Evolutionary conservation across 2,329 filamentous ascomycete genomes (phyloP).

Genomic region (Clarireedia paspali): DNA sequence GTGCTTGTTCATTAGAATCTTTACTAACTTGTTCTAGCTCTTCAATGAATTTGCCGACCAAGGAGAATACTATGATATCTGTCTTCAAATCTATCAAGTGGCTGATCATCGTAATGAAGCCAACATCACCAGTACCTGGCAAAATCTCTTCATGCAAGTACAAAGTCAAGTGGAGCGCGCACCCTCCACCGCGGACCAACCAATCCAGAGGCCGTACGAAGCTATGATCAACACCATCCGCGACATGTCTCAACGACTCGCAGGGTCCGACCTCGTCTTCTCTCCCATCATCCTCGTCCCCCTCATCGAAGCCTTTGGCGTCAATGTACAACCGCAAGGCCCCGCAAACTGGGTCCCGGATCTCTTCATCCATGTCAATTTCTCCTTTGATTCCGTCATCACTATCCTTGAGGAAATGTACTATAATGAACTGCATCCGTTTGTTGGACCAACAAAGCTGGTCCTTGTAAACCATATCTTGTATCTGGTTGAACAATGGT

Average conservation of each 20-base stretch:
- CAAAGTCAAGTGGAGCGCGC: constrained; percentile 40
- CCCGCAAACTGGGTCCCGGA: constrained; percentile 41
- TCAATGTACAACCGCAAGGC: constrained; percentile 48
- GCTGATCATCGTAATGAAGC: constrained; percentile 85
- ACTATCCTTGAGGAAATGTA: constrained; percentile 57
- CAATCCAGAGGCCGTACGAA: constrained; percentile 58
- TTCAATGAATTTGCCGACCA: constrained; percentile 89
- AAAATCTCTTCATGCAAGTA: constrained; percentile 66
- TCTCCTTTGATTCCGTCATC: constrained; percentile 54
- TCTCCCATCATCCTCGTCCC: constrained; percentile 53
- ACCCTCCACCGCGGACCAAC: constrained; percentile 21
- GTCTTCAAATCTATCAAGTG: constrained; percentile 82
- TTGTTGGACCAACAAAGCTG: constrained; percentile 47
- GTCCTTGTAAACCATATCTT: constrained; percentile 54
- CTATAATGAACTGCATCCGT: constrained; percentile 59
- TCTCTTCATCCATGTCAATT: constrained; percentile 54
- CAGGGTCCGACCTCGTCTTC: constrained; percentile 59
- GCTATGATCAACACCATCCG: constrained; percentile 56
- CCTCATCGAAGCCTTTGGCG: constrained; percentile 54
- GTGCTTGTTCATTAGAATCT: constrained; percentile 7
- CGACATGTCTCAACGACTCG: constrained; percentile 57
- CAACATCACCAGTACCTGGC: constrained; percentile 80
- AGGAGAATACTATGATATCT: constrained; percentile 89
- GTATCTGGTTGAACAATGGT: constrained; percentile 55
- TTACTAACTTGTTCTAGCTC: constrained; percentile 45